Evolutionary conservation across 2,329 filamentous ascomycete species (phyloP), one percentile per base, ranked within the genome.

Genomic region (Penicillium brasilianum): DNA sequence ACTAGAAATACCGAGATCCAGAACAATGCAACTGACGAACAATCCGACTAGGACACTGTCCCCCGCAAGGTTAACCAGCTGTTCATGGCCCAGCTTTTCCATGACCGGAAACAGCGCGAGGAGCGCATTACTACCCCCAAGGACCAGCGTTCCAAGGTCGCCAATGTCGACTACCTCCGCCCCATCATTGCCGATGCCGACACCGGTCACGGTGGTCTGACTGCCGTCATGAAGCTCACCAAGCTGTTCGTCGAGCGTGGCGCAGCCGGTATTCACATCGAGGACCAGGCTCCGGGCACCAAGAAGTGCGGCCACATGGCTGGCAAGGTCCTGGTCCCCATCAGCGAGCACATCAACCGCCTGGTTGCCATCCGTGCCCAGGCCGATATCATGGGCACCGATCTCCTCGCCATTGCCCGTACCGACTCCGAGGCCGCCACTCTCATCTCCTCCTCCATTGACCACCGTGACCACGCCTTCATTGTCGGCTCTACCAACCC

Each of bases 301-400:
- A 99, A 99, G 87, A 99, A 99, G 87, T 99, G 95, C 78, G 95
- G 95, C 66, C 95, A 98, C 82, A 98, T 98, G 95, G 95, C 95
- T 68, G 95, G 95, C 74, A 98, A 98, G 83, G 95, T 98, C 46
- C 84, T 99, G 62, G 95, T 99, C 55, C 95, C 95, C 54, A 96
- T 97, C 76, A 91, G 88, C 80, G 95, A 99, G 83, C 95, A 99
- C 83, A 97, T 98, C 82, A 98, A 97, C 83, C 90, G 95, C 58
- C 85, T 99, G 57, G 93, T 99, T 54, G 93, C 95, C 70, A 98
- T 99, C 77, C 90, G 95, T 62, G 94, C 95, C 4, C 95, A 99
- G 81, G 94, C 95, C 69, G 95, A 99, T 76, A 98, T 99, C 74
- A 98, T 99, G 95, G 95, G 91, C 66, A 85, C 88, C 64, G 92